Evolutionary conservation across 331 rosid genomes (phyloP).

Genomic region (Quercus phellos): DNA sequence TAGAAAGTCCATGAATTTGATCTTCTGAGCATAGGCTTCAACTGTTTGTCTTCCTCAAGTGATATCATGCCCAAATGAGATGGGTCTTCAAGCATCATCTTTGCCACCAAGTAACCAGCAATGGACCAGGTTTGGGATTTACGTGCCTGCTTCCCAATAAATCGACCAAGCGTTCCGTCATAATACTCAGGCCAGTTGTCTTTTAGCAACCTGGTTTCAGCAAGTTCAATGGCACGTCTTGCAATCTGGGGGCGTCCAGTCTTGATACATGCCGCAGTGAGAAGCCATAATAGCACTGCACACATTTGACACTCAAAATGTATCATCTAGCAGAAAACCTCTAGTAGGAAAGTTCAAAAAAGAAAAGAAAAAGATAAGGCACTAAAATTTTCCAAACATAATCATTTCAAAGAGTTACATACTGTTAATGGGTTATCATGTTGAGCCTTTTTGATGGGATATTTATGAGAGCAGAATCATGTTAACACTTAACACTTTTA

Average conservation of each 20-base stretch:
- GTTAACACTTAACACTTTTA: not conserved
- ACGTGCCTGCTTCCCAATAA: conserved; percentile 69
- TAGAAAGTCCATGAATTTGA: conserved; percentile 60
- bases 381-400: not conserved
- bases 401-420: not conserved
- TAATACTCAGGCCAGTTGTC: conserved; percentile 77
- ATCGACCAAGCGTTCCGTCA: conserved; percentile 60
- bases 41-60: conserved; percentile 62
- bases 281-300: conserved; percentile 61
- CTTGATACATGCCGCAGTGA: conserved; percentile 61
- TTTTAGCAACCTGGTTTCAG: conserved; percentile 51
- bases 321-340: conserved; percentile 1
- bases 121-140: conserved; percentile 67
- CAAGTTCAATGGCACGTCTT: conserved; percentile 57
- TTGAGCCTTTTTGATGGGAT: not conserved
- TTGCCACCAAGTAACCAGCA: conserved; percentile 64
- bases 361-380: not conserved
- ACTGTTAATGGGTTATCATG: not conserved
- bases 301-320: conserved; percentile 6
- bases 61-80: conserved; percentile 55
- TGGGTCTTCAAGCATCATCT: conserved; percentile 73
- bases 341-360: not conserved
- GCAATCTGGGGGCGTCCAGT: conserved; percentile 77
- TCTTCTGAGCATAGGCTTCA: conserved; percentile 62
- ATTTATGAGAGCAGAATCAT: not conserved